These are phyloP conservation scores for Brassica napus DNA, from an alignment of 345 rosid genomes.

Conservation along the genomic window DNA sequence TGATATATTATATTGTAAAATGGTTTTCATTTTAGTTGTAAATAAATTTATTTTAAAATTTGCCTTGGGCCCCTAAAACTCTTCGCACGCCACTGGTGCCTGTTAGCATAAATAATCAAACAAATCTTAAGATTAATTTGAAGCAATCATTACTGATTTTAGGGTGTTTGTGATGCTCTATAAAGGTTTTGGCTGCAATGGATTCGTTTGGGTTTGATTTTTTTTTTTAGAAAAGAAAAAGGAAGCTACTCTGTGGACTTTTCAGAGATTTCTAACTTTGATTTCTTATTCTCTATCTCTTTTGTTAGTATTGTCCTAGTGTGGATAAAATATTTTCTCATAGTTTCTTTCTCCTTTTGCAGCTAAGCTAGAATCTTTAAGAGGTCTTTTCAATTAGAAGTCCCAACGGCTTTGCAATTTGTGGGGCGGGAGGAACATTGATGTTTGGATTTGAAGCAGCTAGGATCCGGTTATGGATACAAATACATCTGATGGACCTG, in stretches of 20 bases:
- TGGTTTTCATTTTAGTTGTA: too few relatives aligned
- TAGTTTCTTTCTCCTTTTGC: slow-evolving; percentile 50
- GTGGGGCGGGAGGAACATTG: neutral
- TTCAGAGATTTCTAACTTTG: slow-evolving; percentile 34
- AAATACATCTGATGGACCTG: slow-evolving; percentile 48
- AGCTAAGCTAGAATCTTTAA: slow-evolving; percentile 43
- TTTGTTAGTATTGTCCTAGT: slow-evolving; percentile 27
- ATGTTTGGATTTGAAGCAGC: slow-evolving; percentile 75
- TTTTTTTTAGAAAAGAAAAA: slow-evolving; percentile 36
- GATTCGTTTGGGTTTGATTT: slow-evolving; percentile 78
- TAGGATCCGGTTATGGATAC: slow-evolving; percentile 67
- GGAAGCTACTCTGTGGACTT: slow-evolving; percentile 52
- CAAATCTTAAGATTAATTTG: neutral
- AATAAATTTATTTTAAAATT: too few relatives aligned
- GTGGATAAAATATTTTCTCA: slow-evolving; percentile 40
- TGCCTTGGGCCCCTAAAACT: too few relatives aligned
- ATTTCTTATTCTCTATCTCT: neutral
- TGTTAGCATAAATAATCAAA: too few relatives aligned
- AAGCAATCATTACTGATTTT: neutral
- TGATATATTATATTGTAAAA: too few relatives aligned
- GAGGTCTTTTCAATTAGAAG: slow-evolving; percentile 35
- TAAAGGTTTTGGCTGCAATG: slow-evolving; percentile 58
- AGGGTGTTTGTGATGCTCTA: slow-evolving; percentile 9
- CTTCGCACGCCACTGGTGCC: too few relatives aligned
- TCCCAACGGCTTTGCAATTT: slow-evolving; percentile 41